Percentiles rank a stretch among this genome's conserved stretches.
Conservation (phyloP, 139 green algal genomes). For the Chlorella ohadii region DNA sequence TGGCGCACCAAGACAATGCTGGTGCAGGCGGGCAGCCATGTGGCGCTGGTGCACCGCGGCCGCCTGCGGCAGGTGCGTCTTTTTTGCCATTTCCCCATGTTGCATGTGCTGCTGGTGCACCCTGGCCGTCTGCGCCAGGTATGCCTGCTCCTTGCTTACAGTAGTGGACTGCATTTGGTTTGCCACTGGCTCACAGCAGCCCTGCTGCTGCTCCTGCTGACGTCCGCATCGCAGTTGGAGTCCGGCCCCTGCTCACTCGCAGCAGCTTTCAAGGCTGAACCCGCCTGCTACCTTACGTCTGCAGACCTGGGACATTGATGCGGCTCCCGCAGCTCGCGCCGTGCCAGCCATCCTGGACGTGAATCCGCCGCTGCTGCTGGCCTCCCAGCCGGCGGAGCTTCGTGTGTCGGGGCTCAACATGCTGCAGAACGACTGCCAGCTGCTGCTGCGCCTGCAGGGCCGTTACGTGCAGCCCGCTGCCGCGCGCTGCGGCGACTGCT, state of each 20-base stretch:
- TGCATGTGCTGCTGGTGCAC: not conserved
- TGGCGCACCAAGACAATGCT: conserved; percentile 51
- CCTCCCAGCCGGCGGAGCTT: not conserved
- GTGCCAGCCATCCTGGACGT: conserved; percentile 23
- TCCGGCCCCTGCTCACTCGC: too few species aligned
- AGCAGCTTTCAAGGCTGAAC: too few species aligned
- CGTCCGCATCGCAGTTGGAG: too few species aligned
- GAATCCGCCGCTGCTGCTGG: conserved; percentile 20
- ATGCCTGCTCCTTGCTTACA: not conserved
- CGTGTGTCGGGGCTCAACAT: conserved; percentile 37
- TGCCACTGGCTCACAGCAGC: too few species aligned
- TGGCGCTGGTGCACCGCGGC: conserved; percentile 49
- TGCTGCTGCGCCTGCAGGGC: conserved; percentile 49
- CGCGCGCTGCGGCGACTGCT: conserved; percentile 29
- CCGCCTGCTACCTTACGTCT: too few species aligned
- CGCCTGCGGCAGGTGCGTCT: conserved; percentile 12
- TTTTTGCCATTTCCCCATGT: not conserved
- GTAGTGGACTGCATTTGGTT: too few species aligned
- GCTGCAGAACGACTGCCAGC: conserved; percentile 37
- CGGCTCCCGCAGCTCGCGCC: not conserved
- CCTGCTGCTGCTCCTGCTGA: too few species aligned
- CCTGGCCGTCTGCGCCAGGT: not conserved
- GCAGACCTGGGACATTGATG: conserved; percentile 27
- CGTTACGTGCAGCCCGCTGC: conserved; percentile 40
- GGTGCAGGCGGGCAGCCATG: conserved; percentile 43